These are phyloP conservation scores for Theobroma grandiflorum DNA, from an alignment of 441 rosid species.

Conservation along the genomic window DNA sequence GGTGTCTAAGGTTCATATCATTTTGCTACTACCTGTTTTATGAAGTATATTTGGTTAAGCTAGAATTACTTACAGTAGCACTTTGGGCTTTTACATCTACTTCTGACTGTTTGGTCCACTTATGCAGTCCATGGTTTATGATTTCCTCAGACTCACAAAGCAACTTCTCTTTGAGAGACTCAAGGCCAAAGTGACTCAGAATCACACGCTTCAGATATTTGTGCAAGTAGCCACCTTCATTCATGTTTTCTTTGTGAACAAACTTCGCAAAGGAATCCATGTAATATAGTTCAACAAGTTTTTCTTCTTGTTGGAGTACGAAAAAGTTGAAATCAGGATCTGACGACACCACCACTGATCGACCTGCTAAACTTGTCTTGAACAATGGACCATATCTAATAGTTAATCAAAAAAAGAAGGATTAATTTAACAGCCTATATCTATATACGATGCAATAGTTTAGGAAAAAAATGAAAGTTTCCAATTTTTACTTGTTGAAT, in stretches of 20 bases:
- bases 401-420: too few relatives aligned
- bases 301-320: constrained; percentile 3
- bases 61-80: constrained; percentile 14
- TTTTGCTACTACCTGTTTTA: too few relatives aligned
- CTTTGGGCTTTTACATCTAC: background rate
- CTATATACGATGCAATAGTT: too few relatives aligned
- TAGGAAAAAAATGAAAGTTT: too few relatives aligned
- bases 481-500: too few relatives aligned
- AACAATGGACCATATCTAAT: background rate
- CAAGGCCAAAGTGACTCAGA: constrained; percentile 1
- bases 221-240: constrained; percentile 27
- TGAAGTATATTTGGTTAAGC: too few relatives aligned
- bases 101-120: constrained; percentile 24
- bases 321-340: constrained; percentile 15
- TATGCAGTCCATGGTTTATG: background rate
- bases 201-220: constrained; percentile 2
- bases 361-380: constrained; percentile 18
- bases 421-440: too few relatives aligned
- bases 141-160: constrained; percentile 31
- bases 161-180: constrained; percentile 29
- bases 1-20: too few relatives aligned
- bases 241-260: constrained; percentile 27
- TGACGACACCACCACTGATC: background rate
- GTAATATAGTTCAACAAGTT: constrained; percentile 10
- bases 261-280: constrained; percentile 36